phyloP scores from a whole-genome alignment of 345 rosid species.

The Moricandia moricandioides region DNA sequence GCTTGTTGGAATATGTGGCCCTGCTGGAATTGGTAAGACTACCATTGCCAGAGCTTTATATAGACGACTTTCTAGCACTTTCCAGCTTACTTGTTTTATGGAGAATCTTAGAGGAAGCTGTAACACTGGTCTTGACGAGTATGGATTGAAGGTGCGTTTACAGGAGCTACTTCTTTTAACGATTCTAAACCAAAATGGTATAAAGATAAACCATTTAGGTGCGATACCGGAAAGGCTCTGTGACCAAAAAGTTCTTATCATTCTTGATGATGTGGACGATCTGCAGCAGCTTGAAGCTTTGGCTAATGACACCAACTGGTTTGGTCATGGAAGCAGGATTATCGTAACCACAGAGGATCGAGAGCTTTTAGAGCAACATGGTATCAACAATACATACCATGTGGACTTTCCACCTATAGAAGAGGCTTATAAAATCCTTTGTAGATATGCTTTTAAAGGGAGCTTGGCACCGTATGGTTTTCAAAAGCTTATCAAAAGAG shows the following conservation, averaged over 20 bases:
- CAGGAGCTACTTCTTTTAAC: not conserved
- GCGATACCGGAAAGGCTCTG: not conserved
- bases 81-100: not conserved
- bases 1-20: not conserved
- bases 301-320: not conserved
- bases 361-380: not conserved
- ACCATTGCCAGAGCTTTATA: not conserved
- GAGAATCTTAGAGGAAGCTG: not conserved
- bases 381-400: not conserved
- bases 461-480: not conserved
- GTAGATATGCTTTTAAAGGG: not conserved
- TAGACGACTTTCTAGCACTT: not conserved
- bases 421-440: not conserved
- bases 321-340: not conserved
- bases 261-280: not conserved
- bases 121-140: not conserved
- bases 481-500: not conserved
- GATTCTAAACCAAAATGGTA: not conserved
- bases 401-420: not conserved
- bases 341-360: not conserved
- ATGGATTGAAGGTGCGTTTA: not conserved
- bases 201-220: not conserved
- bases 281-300: not conserved
- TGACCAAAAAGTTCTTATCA: not conserved
- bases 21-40: not conserved